phyloP scores from a whole-genome alignment of 106 monocot genomes.

The Cymbidium sinense region DNA sequence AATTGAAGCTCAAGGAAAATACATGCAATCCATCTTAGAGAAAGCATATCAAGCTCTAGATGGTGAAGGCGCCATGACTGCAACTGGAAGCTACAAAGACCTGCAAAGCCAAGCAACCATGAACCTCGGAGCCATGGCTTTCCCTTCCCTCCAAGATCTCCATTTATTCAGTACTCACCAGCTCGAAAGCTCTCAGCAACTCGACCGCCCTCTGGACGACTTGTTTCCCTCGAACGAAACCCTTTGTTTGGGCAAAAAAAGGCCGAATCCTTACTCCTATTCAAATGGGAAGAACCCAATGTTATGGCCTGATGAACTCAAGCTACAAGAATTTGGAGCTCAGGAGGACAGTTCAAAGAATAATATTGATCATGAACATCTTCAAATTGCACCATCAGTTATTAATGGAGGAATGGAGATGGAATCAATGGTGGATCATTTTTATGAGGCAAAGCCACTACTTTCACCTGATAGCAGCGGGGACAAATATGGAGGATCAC shows the following conservation, averaged over 20 bases:
- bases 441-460: conserved; percentile 33
- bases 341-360: conserved; percentile 20
- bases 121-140: conserved; percentile 17
- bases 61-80: conserved; percentile 27
- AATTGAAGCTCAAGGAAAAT: conserved; percentile 83
- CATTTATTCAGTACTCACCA: conserved; percentile 42
- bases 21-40: conserved; percentile 82
- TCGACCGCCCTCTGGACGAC: conserved; percentile 12
- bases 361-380: conserved; percentile 8
- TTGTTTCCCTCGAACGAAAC: conserved; percentile 15
- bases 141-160: conserved; percentile 83
- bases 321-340: conserved; percentile 20
- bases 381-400: conserved; percentile 7
- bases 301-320: conserved; percentile 49
- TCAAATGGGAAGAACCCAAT: conserved; percentile 44
- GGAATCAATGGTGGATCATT: conserved; percentile 21
- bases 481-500: conserved; percentile 3
- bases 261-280: conserved; percentile 14
- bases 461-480: not conserved
- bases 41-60: conserved; percentile 63
- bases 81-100: conserved; percentile 24
- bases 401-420: conserved; percentile 11
- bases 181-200: conserved; percentile 35
- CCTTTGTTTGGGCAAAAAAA: conserved; percentile 39
- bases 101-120: conserved; percentile 14